Percentiles rank a stretch among this genome's conserved stretches.
Evolutionary conservation across 495 filamentous ascomycete genomes (phyloP).

Genomic region (Penicillium alfredii): DNA sequence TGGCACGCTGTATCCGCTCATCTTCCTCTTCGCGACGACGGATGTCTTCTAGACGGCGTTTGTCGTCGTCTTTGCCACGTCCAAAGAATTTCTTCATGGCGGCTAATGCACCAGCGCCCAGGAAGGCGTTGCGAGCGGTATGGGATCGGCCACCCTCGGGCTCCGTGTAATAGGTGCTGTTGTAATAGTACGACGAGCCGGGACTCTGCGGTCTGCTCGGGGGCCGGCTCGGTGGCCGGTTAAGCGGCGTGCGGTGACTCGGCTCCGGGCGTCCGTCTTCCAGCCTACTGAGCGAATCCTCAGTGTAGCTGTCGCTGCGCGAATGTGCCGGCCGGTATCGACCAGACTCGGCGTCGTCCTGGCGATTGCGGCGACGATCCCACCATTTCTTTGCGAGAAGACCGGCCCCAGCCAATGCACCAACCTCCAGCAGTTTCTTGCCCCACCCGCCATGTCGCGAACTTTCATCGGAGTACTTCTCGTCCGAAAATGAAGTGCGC

Average conservation of each 20-base stretch:
- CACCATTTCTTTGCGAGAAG: conserved; percentile 59
- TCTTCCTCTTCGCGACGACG: conserved; percentile 53
- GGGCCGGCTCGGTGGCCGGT: conserved; percentile 35
- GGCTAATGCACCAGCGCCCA: conserved; percentile 60
- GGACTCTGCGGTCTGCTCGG: conserved; percentile 40
- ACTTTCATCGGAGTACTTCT: conserved; percentile 52
- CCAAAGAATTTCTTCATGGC: conserved; percentile 60
- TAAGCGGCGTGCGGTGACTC: conserved; percentile 35
- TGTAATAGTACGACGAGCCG: conserved; percentile 41
- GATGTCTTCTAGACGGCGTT: conserved; percentile 57
- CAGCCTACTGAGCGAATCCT: conserved; percentile 37
- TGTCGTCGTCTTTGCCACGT: conserved; percentile 53
- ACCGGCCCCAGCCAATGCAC: conserved; percentile 60
- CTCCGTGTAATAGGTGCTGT: conserved; percentile 38
- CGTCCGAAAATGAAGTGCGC: conserved; percentile 50
- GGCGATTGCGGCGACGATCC: conserved; percentile 50
- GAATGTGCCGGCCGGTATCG: conserved; percentile 41
- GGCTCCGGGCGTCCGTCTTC: conserved; percentile 40
- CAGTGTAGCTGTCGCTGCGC: conserved; percentile 38
- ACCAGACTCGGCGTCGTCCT: conserved; percentile 51
- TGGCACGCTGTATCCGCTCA: conserved; percentile 49
- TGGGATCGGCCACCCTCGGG: conserved; percentile 38
- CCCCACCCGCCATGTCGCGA: conserved; percentile 51
- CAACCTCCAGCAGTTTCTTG: conserved; percentile 59
- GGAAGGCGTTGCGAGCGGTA: conserved; percentile 56